phyloP scores from a whole-genome alignment of 805 yeast species.

The Vanderwaltozyma polyspora region DNA sequence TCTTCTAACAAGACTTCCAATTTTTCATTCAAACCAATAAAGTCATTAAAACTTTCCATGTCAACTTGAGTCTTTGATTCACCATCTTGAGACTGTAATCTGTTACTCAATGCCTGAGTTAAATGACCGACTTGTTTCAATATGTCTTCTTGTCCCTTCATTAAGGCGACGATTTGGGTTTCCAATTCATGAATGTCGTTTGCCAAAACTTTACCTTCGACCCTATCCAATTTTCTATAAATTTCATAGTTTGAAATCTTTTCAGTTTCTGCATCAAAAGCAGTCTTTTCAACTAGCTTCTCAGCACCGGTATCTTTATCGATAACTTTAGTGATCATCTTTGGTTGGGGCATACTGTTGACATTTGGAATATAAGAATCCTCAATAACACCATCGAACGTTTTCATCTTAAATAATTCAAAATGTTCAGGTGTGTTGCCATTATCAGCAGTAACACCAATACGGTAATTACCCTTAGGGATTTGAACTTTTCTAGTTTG shows the following conservation, averaged over 20 bases:
- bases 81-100: not conserved
- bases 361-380: constrained; percentile 53
- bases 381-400: constrained; percentile 41
- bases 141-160: constrained; percentile 17
- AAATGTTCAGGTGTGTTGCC: constrained; percentile 42
- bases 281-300: constrained; percentile 22
- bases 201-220: constrained; percentile 27
- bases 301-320: constrained; percentile 27
- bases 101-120: constrained; percentile 5
- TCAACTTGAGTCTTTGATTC: constrained; percentile 1
- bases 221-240: constrained; percentile 21
- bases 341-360: constrained; percentile 34
- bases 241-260: constrained; percentile 17
- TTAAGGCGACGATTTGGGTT: constrained; percentile 14
- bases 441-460: constrained; percentile 46
- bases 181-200: constrained; percentile 23
- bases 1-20: constrained; percentile 22
- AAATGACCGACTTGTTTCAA: constrained; percentile 14
- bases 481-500: constrained; percentile 46
- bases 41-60: constrained; percentile 15
- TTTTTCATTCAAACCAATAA: constrained; percentile 20
- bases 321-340: constrained; percentile 32
- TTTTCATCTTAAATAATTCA: constrained; percentile 51
- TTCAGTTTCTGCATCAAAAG: constrained; percentile 14
- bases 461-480: constrained; percentile 29